Evolutionary conservation across 371 early-diverging fungal species (phyloP), one percentile per base, ranked within the genome.

Genomic region (Rhizopus sp.): DNA sequence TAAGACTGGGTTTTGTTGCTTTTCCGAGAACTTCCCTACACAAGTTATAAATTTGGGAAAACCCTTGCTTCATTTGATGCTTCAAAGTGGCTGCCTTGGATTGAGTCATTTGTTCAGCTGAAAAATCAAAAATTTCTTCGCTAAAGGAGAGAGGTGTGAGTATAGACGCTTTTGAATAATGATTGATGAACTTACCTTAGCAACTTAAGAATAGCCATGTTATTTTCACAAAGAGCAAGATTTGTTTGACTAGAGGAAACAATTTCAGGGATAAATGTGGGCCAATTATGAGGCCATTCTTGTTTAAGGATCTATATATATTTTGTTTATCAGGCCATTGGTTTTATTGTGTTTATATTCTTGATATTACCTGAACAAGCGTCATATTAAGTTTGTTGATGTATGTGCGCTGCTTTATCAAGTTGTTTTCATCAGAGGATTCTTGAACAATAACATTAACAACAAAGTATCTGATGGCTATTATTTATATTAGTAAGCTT

Each of bases 281-380:
- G 99, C 99, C 99, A 99, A 66, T 97, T 93, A 57, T 93, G 91
- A 13, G 99, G 99, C 99, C 99, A 99, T 70, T 99, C 99, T 75
- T 99, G 97, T 77, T 99, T 99, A 57, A 99, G 78, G 46, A 99
- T 95, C 92, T 96, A 76, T 31, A 40, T 17, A 56, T 45, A n/a
- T 33, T 23, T 16, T 40, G 15, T 31, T 16, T 17, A 23, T 33
- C 50, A 49, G 33, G 50, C 31, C 23, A 16, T 17, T 35, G 6
- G 5, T 17, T 52, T 17, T 13, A n/a, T 34, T 53, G n/a, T 34
- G 42, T 38, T 34, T 50, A 34, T 31, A 32, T 9, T 41, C 13
- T 41, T 33, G 8, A 3, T 34, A 52, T 47, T 79, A 91, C 95
- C 84, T 98, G 96, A 3, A 98, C 98, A 51, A 98, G 75, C 8